Evolutionary conservation across 441 rosid genomes (phyloP).

Genomic region (Pelargonium citronellum): DNA sequence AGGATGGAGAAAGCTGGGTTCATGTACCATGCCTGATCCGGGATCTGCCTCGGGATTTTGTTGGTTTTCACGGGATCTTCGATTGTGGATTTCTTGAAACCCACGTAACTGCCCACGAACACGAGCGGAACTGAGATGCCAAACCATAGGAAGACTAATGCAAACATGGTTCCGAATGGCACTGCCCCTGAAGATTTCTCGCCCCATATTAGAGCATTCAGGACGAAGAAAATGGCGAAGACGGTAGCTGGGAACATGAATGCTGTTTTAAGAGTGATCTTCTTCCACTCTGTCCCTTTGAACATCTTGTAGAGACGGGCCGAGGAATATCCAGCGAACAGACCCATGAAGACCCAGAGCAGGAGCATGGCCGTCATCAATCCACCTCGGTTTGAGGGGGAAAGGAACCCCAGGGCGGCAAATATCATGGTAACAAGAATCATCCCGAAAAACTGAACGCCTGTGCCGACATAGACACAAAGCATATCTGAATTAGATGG

Average conservation of each 20-base stretch:
- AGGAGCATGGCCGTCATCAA: slow-evolving; percentile 86
- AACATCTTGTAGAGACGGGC: slow-evolving; percentile 76
- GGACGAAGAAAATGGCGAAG: slow-evolving; percentile 64
- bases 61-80: slow-evolving; percentile 84
- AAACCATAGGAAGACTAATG: slow-evolving; percentile 77
- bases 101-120: slow-evolving; percentile 67
- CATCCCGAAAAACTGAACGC: slow-evolving; percentile 96
- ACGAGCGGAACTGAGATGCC: slow-evolving; percentile 90
- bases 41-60: slow-evolving; percentile 83
- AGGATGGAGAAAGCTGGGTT: slow-evolving; percentile 72
- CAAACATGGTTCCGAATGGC: slow-evolving; percentile 91
- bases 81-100: slow-evolving; percentile 58
- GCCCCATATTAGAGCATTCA: slow-evolving; percentile 89
- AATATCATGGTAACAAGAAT: slow-evolving; percentile 80
- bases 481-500: slow-evolving; percentile 70
- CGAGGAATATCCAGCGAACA: slow-evolving; percentile 71
- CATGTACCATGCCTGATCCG: slow-evolving; percentile 86
- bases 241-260: slow-evolving; percentile 62
- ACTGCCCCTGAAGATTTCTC: slow-evolving; percentile 89
- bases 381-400: slow-evolving; percentile 91
- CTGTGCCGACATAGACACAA: slow-evolving; percentile 85
- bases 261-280: slow-evolving; percentile 65
- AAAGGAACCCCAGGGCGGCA: slow-evolving; percentile 80
- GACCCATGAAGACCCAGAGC: slow-evolving; percentile 93
- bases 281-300: slow-evolving; percentile 88